Evolutionary conservation across 116 monocot species (phyloP), one percentile per base, ranked within the genome.

Genomic region (Trichopus zeylanicus): DNA sequence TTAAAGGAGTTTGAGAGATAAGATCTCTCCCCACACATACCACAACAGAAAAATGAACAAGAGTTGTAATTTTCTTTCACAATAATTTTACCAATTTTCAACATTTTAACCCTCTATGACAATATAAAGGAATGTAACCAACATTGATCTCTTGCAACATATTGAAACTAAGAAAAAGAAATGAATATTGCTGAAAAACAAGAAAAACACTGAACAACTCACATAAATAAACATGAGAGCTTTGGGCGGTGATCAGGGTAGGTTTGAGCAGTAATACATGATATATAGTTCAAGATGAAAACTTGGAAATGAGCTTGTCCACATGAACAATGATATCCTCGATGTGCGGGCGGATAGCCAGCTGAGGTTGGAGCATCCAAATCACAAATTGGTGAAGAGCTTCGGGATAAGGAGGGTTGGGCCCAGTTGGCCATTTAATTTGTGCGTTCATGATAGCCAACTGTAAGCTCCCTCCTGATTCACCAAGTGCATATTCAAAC

Each of bases 321-420:
- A 82, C 82, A 33, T 82, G 87, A 29, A 87, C 60, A 42, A 87
- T 57, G 59, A 87, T 70, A 47, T 82, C 87, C 49, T 79, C 82
- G 27, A 87, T 82, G 48, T 61, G 47, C 13, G 87, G 87, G 19
- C 87, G 75, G 19, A 79, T 34, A 0, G 82, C 63, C n/a, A 82
- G 73, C 35, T 79, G 78, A 24, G 87, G 78, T 53, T 87, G 82
- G 30, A 87, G 78, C 75, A 87, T 67, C 87, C 87, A 87, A 26
- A 54, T 29, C 3, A 87, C 57, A 55, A 87, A 87, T 26, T 87
- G 78, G 48, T 55, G 82, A 25, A 87, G 78, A 27, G 60, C 53
- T 35, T 87, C 87, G 0, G 87, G 87, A 49, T 79, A 87, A 35
- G 87, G 65, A 1, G 87, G 75, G 9, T 75, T 54, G 6, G 82